phyloP scores from a whole-genome alignment of 1,284 basidiomycete species.

The Phaffia rhodozyma region DNA sequence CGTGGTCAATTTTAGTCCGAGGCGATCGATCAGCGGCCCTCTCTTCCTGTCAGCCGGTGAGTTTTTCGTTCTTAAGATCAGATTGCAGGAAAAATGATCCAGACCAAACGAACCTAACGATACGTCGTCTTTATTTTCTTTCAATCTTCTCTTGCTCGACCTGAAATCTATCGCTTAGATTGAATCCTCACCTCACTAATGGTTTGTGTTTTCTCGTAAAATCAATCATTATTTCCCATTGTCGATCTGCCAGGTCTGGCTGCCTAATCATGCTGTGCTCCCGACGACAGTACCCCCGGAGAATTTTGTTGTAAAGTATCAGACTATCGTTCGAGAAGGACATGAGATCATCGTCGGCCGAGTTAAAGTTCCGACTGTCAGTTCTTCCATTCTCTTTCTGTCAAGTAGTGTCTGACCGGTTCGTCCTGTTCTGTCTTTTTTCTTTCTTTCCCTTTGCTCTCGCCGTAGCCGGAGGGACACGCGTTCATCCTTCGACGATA shows the following conservation, averaged over 20 bases:
- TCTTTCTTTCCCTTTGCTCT: constrained; percentile 1
- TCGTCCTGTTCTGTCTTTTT: neutral
- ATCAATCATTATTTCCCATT: too few species aligned
- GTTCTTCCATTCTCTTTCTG: constrained; percentile 25
- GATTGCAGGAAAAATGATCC: too few species aligned
- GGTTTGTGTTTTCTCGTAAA: too few species aligned
- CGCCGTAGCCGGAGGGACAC: constrained; percentile 47
- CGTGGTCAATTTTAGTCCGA: neutral
- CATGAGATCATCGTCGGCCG: constrained; percentile 79
- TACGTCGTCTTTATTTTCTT: too few species aligned
- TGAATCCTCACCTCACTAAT: constrained; percentile 6
- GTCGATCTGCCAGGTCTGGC: too few species aligned
- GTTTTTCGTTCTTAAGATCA: neutral
- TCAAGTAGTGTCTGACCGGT: constrained; percentile 1
- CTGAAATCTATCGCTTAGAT: neutral
- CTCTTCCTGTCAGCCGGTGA: constrained; percentile 2
- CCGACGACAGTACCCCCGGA: constrained; percentile 28
- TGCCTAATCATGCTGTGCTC: neutral
- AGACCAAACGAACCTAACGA: too few species aligned
- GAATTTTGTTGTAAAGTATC: constrained; percentile 54
- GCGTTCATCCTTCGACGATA: constrained; percentile 92
- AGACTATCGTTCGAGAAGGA: constrained; percentile 65
- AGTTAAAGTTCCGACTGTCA: constrained; percentile 82
- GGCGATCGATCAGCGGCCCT: neutral
- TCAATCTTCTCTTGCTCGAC: too few species aligned